Conservation (phyloP, 148 eudicot species). For the Vaccinium myrtillus region DNA sequence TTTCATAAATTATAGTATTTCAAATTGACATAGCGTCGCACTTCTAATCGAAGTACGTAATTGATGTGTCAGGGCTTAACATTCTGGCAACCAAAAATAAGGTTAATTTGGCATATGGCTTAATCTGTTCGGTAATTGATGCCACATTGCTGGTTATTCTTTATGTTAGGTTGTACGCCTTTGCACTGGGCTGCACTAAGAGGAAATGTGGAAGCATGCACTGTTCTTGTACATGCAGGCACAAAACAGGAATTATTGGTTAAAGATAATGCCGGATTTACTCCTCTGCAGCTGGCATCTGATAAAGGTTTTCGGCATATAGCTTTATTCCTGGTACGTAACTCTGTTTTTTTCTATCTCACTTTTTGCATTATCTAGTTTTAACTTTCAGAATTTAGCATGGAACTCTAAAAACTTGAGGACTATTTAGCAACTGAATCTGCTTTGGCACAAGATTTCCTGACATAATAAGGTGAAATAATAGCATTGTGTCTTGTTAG, state of each 20-base stretch:
- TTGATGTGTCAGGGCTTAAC: too few relatives aligned
- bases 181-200: slow-evolving; percentile 87
- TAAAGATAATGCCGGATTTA: slow-evolving; percentile 76
- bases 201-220: slow-evolving; percentile 76
- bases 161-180: slow-evolving; percentile 76
- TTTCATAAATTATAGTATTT: neutral
- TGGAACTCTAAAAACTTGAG: neutral
- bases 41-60: neutral
- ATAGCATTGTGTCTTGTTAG: neutral
- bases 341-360: slow-evolving; percentile 13
- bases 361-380: neutral
- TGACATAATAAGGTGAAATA: neutral
- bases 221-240: slow-evolving; percentile 80
- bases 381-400: neutral
- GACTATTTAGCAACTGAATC: neutral
- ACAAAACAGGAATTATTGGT: slow-evolving; percentile 68
- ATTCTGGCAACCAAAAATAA: neutral
- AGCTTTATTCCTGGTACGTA: slow-evolving; percentile 76
- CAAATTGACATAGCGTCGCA: neutral
- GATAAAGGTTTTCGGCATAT: slow-evolving; percentile 94
- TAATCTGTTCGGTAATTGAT: neutral
- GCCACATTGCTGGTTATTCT: slow-evolving; percentile 12
- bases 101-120: neutral
- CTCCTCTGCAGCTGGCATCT: slow-evolving; percentile 74
- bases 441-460: neutral